These are phyloP conservation scores for Cystobasidium slooffiae DNA, from an alignment of 1,284 basidiomycete species.

Conservation along the genomic window DNA sequence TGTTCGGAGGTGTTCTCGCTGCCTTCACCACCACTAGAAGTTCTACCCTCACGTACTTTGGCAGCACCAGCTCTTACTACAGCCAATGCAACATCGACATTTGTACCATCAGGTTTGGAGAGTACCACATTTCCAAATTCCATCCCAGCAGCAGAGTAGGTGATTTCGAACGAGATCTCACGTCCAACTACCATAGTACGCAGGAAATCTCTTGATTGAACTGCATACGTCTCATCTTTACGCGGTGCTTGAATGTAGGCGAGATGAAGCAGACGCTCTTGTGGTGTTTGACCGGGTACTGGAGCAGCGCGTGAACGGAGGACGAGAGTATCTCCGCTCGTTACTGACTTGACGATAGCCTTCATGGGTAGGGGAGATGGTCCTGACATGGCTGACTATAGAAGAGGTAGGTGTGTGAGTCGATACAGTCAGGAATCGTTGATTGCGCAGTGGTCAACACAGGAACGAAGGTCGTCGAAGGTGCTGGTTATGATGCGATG, in stretches of 20 bases:
- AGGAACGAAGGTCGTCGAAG: too few species aligned
- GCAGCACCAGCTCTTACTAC: constrained; percentile 86
- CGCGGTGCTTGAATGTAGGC: constrained; percentile 81
- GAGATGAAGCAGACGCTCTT: constrained; percentile 70
- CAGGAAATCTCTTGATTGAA: constrained; percentile 89
- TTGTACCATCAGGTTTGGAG: constrained; percentile 15
- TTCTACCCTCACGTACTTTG: constrained; percentile 79
- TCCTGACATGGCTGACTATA: constrained; percentile 3
- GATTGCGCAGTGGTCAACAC: neutral
- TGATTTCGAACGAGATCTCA: constrained; percentile 76
- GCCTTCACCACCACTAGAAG: constrained; percentile 67
- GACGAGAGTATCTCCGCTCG: constrained; percentile 85
- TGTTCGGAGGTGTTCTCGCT: constrained; percentile 54
- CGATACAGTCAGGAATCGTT: neutral
- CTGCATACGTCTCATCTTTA: constrained; percentile 76
- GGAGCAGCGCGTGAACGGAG: constrained; percentile 68
- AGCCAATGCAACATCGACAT: constrained; percentile 72
- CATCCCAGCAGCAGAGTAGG: constrained; percentile 68
- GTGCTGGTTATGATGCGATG: too few species aligned
- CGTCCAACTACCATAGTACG: constrained; percentile 84
- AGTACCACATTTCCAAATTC: constrained; percentile 77
- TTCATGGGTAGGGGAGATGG: constrained; percentile 33
- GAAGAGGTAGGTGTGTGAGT: neutral
- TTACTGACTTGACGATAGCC: constrained; percentile 62
- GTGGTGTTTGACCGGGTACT: constrained; percentile 67